Evolutionary conservation across 768 basidiomycete genomes (phyloP), one percentile per base, ranked within the genome.

Genomic region (Rhodosporidiobolus sp.): DNA sequence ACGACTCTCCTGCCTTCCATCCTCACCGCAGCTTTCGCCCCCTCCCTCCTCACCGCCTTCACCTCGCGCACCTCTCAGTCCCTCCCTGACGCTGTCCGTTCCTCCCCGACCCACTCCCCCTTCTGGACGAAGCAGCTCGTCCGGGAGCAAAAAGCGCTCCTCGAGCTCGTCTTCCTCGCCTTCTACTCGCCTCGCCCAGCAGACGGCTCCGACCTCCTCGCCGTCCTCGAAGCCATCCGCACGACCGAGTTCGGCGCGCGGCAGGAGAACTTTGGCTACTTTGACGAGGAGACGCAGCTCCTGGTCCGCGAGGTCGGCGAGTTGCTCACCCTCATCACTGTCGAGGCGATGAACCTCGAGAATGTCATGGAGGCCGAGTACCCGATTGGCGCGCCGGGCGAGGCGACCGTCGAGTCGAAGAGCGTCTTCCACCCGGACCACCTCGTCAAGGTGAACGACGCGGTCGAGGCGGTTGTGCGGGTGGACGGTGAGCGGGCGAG

Each of bases 151-250:
- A 82, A 92, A 53, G 87, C 88, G 19, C 79, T 93, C 54, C 82
- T 96, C 60, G 92, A 96, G 75, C 86, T 94, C 46, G 83, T 96
- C 56, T 97, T 96, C 81, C 91, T 91, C 87, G 85, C 88, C 9
- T 88, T 93, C 86, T 94, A 89, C 88, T 87, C 86, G 20, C 88
- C 87, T 68, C 86, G 86, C 19, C 81, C 88, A 0, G 88, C 90
- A 76, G 85, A 83, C 49, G 90, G 88, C 4, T 82, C 85, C 7
- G 78, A 89, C 67, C 88, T 91, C 38, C 83, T 85, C 75, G 82
- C 83, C 65, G 85, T 93, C 49, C 87, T 88, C 79, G 84, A 88
- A 69, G 84, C 87, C 2, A 88, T 88, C 11, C 89, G 88, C 78
- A 80, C 81, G 45, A 87, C 88, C 0, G 84, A 86, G 54, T 84